Evolutionary conservation across 108 stramenopile species (phyloP), one percentile per base, ranked within the genome.

Genomic region (Pseudonitzschia delicatissima): DNA sequence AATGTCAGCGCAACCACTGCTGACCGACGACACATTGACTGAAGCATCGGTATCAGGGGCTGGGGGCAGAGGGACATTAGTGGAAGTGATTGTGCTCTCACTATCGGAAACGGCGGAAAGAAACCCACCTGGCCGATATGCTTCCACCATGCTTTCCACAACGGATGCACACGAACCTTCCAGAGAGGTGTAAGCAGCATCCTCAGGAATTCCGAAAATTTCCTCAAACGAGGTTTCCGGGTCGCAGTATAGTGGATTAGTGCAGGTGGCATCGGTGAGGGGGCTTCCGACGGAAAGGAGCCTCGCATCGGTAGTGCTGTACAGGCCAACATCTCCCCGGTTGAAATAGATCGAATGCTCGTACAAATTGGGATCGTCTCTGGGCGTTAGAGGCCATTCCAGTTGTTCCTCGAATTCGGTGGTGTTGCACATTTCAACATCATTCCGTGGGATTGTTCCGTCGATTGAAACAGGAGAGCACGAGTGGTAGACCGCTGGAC

Each of bases 401-500:
- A 61, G 60, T 27, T 61, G 33, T 0, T 35, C 34, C 21, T 61
- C 60, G 4, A 61, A 61, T 44, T 61, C 37, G 9, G 60, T 42
- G 25, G 60, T 61, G 26, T 61, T 39, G 42, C 60, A 61, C 18
- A 25, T 3, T 0, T 61, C 40, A 1, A 61, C 39, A n/a, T 61
- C 11, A 37, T 42, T 61, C 0, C 60, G 36, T 0, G 60, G 60
- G 4, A 61, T 40, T 5, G 23, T 61, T 42, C 60, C 60, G 5
- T 61, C 26, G 60, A 61, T 61, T 13, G 40, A 39, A 12, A 61
- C 60, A n/a, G 60, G 60, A 39, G 60, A 18, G 32, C 60, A 61
- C 37, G 60, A 61, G 34, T 61, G 60, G 26, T 61, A 61, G 37
- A 61, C 60, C n/a, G 42, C 37, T 0, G 60, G 60, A 40, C 60